Evolutionary conservation across 1,284 basidiomycete genomes (phyloP), one percentile per base, ranked within the genome.

Genomic region (Cryptococcus depauperatus): DNA sequence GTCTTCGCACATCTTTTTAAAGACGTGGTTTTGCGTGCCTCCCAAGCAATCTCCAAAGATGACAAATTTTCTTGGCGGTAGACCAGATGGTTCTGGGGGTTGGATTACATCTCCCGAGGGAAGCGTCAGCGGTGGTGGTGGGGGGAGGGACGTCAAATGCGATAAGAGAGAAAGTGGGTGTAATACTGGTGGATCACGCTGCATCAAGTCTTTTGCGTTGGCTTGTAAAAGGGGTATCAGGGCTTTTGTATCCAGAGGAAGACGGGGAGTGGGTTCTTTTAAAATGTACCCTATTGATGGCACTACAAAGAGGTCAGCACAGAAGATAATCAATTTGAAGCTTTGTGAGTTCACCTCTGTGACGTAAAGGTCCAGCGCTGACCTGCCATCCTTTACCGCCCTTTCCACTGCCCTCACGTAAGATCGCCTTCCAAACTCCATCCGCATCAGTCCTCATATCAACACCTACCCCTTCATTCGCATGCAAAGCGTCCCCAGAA

Each of bases 211-310:
- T 14, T 61, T 55, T 1, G 65, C 62, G 49, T 76, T 73, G 64
- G 74, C 44, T 54, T 72, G 44, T 19, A 75, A 61, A 8, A 72
- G 45, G 0, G 73, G 68, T 13, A 67, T 61, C 1, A 72, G 57
- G 1, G 51, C 46, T 1, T 57, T 51, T 1, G 67, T 65, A 30
- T 73, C 62, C 19, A 74, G 56, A 0, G 71, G 65, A 18, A 65
- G 54, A 2, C 71, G 62, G 0, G 69, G 68, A 14, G 66, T 67
- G 6, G 75, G 67, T 62, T 91, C 88, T 44, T 77, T 75, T 49
- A 93, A 77, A 28, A 89, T 73, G 62, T 84, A 93, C 13, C 88
- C 90, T 35, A 92, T 69, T 54, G 85, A 87, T 2, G 84, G 81
- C 51, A 86, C 88, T 90, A 56, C 77, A 18, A 3, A 16, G 16